Evolutionary conservation across 257 asterid species (phyloP).

Genomic region (Fraxinus anomala): DNA sequence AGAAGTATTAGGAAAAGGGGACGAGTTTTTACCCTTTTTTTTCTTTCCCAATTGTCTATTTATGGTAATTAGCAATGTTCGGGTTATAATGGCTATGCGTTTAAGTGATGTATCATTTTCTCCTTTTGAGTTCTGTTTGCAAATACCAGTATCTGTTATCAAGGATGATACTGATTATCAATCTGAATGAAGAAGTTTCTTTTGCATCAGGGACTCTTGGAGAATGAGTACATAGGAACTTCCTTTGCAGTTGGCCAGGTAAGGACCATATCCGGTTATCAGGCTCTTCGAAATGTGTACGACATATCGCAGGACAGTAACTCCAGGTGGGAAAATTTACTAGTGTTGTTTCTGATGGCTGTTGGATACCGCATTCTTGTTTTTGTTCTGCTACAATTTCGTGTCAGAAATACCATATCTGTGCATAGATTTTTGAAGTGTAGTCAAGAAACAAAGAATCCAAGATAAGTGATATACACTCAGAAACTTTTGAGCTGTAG

Average conservation of each 20-base stretch:
- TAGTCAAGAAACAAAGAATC: constrained; percentile 45
- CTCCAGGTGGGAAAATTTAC: constrained; percentile 80
- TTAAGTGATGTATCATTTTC: too few species aligned
- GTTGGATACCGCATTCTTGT: constrained; percentile 68
- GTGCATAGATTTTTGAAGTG: constrained; percentile 42
- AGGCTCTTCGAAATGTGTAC: constrained; percentile 71
- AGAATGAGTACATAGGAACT: constrained; percentile 79
- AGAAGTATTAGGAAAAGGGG: too few species aligned
- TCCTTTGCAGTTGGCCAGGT: constrained; percentile 90
- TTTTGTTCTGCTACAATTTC: constrained; percentile 55
- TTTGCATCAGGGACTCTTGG: constrained; percentile 79
- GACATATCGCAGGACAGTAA: constrained; percentile 59
- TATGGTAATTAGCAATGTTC: too few species aligned
- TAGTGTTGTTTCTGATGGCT: constrained; percentile 73
- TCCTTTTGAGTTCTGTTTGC: neutral
- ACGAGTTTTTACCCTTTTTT: too few species aligned
- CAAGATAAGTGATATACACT: constrained; percentile 37
- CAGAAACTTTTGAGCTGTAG: constrained; percentile 13
- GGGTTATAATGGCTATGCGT: too few species aligned
- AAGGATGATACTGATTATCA: neutral
- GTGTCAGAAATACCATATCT: constrained; percentile 49
- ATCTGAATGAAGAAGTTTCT: neutral
- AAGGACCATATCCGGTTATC: constrained; percentile 77
- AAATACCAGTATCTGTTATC: neutral
- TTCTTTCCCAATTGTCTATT: too few species aligned